Percentiles rank a stretch among this genome's conserved stretches.
These are phyloP conservation scores for Colletotrichum destructivum DNA, from an alignment of 2,329 filamentous ascomycete genomes.

Conservation along the genomic window DNA sequence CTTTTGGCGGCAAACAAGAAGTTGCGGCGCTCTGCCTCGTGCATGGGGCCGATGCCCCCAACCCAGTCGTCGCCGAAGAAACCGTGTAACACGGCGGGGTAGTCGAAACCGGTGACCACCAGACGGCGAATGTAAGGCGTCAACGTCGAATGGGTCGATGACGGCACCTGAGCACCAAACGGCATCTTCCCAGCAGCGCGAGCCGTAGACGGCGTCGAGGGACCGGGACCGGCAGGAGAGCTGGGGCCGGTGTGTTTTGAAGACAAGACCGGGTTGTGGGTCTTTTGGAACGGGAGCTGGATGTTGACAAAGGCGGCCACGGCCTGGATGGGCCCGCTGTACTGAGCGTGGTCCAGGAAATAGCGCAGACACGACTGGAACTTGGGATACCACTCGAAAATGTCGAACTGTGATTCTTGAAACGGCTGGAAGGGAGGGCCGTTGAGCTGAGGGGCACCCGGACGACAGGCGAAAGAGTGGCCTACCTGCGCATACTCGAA, in stretches of 20 bases:
- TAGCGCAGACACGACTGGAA: constrained; percentile 92
- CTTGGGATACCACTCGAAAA: constrained; percentile 93
- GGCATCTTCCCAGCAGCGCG: constrained; percentile 51
- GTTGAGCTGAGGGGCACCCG: constrained; percentile 31
- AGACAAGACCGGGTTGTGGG: constrained; percentile 60
- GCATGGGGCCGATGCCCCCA: constrained; percentile 83
- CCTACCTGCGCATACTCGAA: constrained; percentile 43
- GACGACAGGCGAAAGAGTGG: constrained; percentile 30
- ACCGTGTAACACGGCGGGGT: constrained; percentile 87
- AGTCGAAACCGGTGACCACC: constrained; percentile 92
- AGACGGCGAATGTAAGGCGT: constrained; percentile 92
- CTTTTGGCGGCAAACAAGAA: constrained; percentile 97
- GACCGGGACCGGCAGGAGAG: constrained; percentile 51
- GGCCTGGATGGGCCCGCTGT: constrained; percentile 86
- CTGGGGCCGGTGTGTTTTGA: constrained; percentile 53
- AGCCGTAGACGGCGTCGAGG: constrained; percentile 49
- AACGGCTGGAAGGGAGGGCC: constrained; percentile 56
- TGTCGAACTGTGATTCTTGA: constrained; percentile 74
- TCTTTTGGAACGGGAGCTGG: constrained; percentile 85
- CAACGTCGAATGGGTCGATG: constrained; percentile 71
- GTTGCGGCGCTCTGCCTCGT: constrained; percentile 92
- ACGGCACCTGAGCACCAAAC: constrained; percentile 45
- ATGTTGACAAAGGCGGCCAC: constrained; percentile 95
- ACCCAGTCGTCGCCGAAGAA: constrained; percentile 98
- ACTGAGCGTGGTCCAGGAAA: constrained; percentile 92